Evolutionary conservation across 306 rosid genomes (phyloP).

Genomic region (Castanospermum australe): DNA sequence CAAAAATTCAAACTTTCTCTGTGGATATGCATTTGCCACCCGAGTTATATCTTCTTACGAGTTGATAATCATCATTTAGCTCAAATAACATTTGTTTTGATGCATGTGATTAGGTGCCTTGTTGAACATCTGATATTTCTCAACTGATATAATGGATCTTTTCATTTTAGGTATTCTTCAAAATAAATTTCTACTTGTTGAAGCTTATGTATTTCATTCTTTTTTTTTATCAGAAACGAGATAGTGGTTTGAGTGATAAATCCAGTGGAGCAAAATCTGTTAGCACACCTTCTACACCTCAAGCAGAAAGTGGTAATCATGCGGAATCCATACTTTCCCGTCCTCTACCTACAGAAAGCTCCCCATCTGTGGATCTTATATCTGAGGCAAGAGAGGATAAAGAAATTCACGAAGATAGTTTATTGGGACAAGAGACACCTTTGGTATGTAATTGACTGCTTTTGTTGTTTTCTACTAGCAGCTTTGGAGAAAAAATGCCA

Average conservation of each 20-base stretch:
- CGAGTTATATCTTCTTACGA: neutral
- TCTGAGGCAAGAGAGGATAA: constrained; percentile 69
- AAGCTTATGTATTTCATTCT: constrained; percentile 29
- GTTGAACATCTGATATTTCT: constrained; percentile 11
- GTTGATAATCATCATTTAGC: constrained; percentile 14
- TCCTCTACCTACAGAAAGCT: constrained; percentile 74
- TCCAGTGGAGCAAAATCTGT: constrained; percentile 87
- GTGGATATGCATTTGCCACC: constrained; percentile 2
- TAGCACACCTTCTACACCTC: constrained; percentile 94
- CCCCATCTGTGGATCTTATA: constrained; percentile 70
- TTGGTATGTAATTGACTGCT: constrained; percentile 54
- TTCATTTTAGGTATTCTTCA: neutral
- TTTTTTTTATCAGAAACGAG: constrained; percentile 81
- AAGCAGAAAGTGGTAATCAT: constrained; percentile 67
- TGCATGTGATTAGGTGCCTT: constrained; percentile 12
- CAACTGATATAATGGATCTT: constrained; percentile 9
- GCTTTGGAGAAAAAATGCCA: constrained; percentile 21
- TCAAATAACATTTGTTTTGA: constrained; percentile 18
- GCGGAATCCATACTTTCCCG: constrained; percentile 68
- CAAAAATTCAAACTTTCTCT: constrained; percentile 9
- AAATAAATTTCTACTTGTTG: constrained; percentile 27
- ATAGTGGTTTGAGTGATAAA: constrained; percentile 76
- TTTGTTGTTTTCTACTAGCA: constrained; percentile 7
- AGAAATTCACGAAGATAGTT: constrained; percentile 57
- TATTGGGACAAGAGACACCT: constrained; percentile 81